Conservation (phyloP, 495 filamentous ascomycete species). For the Penicillium waksmanii region DNA sequence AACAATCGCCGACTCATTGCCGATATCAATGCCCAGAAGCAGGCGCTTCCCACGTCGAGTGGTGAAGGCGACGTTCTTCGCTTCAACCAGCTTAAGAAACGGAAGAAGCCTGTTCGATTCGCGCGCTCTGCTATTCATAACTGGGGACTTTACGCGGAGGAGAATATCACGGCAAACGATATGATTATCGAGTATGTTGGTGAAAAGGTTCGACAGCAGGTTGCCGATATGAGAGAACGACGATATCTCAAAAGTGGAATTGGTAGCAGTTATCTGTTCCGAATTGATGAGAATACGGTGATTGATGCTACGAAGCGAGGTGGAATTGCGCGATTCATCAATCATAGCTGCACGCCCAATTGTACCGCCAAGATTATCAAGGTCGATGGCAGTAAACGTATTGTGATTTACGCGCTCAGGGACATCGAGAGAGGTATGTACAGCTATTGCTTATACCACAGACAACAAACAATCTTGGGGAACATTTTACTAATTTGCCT, state of each 20-base stretch:
- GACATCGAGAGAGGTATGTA: conserved; percentile 92
- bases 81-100: conserved; percentile 99
- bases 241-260: conserved; percentile 95
- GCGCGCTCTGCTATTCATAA: conserved; percentile 98
- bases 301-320: conserved; percentile 98
- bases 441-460: no score
- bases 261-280: conserved; percentile 95
- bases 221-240: conserved; percentile 90
- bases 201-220: conserved; percentile 93
- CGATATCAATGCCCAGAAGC: conserved; percentile 92
- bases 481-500: conserved; percentile 42
- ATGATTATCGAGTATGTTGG: conserved; percentile 99
- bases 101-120: conserved; percentile 98
- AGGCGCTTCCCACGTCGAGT: conserved; percentile 66
- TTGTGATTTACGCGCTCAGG: conserved; percentile 96
- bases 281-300: conserved; percentile 96
- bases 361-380: conserved; percentile 99
- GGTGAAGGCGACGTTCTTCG: conserved; percentile 87
- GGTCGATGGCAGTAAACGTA: conserved; percentile 97
- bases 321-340: conserved; percentile 98
- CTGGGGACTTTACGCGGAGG: conserved; percentile 97
- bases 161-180: conserved; percentile 95
- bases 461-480: no score
- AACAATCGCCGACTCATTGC: conserved; percentile 93
- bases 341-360: conserved; percentile 97